Evolutionary conservation across 169 alveolate species (phyloP).

Genomic region (Plasmodium inui): DNA sequence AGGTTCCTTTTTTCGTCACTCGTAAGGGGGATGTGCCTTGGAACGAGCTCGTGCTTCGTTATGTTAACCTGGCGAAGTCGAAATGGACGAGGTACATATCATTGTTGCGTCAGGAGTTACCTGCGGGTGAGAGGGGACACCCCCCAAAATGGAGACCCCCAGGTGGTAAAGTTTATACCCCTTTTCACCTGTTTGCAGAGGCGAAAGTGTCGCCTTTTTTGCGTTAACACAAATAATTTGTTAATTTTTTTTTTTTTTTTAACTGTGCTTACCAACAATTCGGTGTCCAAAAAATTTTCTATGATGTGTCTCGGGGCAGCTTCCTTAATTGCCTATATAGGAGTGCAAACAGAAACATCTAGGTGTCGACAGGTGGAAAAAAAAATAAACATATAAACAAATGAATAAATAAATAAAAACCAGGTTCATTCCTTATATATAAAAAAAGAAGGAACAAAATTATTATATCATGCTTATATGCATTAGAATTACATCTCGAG

Average conservation of each 20-base stretch:
- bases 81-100: background rate
- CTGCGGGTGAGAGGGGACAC: background rate
- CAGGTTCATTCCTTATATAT: background rate
- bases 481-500: constrained; percentile 86
- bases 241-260: background rate
- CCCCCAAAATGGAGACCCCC: background rate
- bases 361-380: background rate
- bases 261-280: constrained; percentile 84
- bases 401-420: background rate
- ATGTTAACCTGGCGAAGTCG: constrained; percentile 91
- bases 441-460: background rate
- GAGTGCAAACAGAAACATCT: background rate
- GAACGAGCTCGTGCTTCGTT: constrained; percentile 98
- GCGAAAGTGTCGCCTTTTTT: background rate
- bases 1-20: constrained; percentile 94
- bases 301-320: constrained; percentile 93
- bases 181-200: background rate
- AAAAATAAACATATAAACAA: no score
- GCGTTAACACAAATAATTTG: background rate
- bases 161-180: background rate
- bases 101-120: background rate
- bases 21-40: constrained; percentile 95
- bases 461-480: background rate
- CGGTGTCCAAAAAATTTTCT: constrained; percentile 92
- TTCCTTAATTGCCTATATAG: constrained; percentile 88